Percentiles rank a stretch among this genome's conserved stretches.
Evolutionary conservation across 129 eudicot genomes (phyloP).

Genomic region (Artemisia argyi): DNA sequence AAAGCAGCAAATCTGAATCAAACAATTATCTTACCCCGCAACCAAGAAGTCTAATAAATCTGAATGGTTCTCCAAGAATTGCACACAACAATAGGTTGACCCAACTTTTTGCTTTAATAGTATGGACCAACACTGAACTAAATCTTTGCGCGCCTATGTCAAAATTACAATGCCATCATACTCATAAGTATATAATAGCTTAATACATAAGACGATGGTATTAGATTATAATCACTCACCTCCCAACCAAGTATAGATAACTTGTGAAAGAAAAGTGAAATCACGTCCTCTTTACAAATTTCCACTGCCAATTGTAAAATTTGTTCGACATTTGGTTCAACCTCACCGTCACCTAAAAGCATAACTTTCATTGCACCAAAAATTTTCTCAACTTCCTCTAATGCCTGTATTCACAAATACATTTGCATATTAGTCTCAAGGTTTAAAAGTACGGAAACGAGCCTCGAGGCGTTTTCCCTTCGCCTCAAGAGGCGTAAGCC

Average conservation of each 20-base stretch:
- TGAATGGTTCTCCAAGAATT: slow-evolving; percentile 82
- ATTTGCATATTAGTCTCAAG: slow-evolving; percentile 4
- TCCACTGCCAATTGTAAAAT: slow-evolving; percentile 66
- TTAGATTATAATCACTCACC: slow-evolving; percentile 39
- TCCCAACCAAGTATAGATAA: slow-evolving; percentile 88
- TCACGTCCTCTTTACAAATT: slow-evolving; percentile 80
- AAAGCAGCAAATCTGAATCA: neutral
- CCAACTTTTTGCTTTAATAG: slow-evolving; percentile 87
- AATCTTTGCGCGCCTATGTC: slow-evolving; percentile 82
- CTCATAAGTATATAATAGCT: neutral
- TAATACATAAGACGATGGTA: neutral
- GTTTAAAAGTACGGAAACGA: no score
- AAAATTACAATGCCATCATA: slow-evolving; percentile 21
- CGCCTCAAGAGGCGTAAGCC: no score
- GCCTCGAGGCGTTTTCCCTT: no score
- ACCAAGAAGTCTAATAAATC: slow-evolving; percentile 90
- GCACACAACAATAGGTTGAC: slow-evolving; percentile 66
- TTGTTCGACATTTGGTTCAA: slow-evolving; percentile 84
- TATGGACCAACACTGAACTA: slow-evolving; percentile 93
- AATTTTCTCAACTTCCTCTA: slow-evolving; percentile 96
- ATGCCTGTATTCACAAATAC: slow-evolving; percentile 46
- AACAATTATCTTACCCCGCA: slow-evolving; percentile 57
- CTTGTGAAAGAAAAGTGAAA: slow-evolving; percentile 76
- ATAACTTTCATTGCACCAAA: slow-evolving; percentile 67
- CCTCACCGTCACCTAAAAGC: slow-evolving; percentile 93